Evolutionary conservation across 75 land plant species (phyloP), one percentile per base, ranked within the genome.

Genomic region (Ceratopteris richardii): DNA sequence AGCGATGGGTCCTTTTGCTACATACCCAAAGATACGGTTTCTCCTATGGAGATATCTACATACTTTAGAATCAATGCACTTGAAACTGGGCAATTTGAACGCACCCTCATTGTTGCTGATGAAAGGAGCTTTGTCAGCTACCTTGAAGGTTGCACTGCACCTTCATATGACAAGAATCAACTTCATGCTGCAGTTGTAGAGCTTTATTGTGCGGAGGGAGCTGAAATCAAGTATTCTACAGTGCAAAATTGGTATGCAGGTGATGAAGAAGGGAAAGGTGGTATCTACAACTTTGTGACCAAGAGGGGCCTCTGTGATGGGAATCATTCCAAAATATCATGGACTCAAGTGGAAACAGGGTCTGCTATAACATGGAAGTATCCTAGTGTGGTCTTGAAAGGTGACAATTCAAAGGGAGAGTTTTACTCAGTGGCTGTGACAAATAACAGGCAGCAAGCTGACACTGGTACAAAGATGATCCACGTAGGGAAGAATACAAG

Each of bases 191-290:
- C 96, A 1, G 99, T 95, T 27, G 99, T 95, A 39, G 99, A 95
- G 77, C 75, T 95, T 21, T 87, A 82, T 66, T 90, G 92, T 57
- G 81, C 74, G 13, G 78, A 82, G 44, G 97, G 68, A 0, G 96
- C 99, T 0, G 82, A 90, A 63, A 95, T 95, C 42, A 90, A 90
- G 70, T 95, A 95, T 56, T 95, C 99, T 30, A 95, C 99, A 1
- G 96, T 95, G 47, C 99, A 95, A 68, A 95, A 95, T 53, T 95
- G 99, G 99, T 95, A 90, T 78, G 96, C 99, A 19, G 99, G 99
- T 5, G 88, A 95, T 64, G 82, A 79, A 36, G 62, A 90, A 36
- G 99, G 99, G 13, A 77, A 56, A 12, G 99, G 99, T 33, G 99
- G 99, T 43, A 77, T 95, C 29, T 95, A 86, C 59, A 95, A 95